These are phyloP conservation scores for Populus davidiana DNA, from an alignment of 345 rosid species.

Conservation along the genomic window DNA sequence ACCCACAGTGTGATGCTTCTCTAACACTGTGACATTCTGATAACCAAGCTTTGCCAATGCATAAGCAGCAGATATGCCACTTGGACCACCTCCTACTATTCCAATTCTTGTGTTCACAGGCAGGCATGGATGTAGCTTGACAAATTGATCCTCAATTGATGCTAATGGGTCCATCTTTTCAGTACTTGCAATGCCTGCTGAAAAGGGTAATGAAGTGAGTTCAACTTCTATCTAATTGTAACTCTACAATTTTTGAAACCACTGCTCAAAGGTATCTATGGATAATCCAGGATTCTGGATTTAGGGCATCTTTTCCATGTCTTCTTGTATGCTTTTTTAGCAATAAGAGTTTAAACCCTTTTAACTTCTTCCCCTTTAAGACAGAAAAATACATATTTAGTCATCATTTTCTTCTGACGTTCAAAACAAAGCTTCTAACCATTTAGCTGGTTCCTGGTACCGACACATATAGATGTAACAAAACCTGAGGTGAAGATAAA, in stretches of 20 bases:
- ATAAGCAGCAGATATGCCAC: constrained; percentile 66
- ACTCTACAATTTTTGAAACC: background rate
- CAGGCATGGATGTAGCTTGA: constrained; percentile 58
- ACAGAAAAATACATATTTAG: no score
- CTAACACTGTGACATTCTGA: constrained; percentile 47
- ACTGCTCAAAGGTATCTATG: background rate
- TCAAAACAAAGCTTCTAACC: no score
- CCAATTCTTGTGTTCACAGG: constrained; percentile 52
- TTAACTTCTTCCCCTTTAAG: no score
- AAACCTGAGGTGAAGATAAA: no score
- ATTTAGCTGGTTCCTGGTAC: no score
- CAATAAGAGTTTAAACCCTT: no score
- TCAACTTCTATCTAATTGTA: background rate
- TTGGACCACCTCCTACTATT: constrained; percentile 62
- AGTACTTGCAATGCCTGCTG: constrained; percentile 2
- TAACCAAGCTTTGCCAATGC: constrained; percentile 63
- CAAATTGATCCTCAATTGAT: constrained; percentile 51
- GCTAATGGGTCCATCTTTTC: constrained; percentile 38
- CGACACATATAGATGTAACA: no score
- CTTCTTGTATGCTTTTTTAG: no score
- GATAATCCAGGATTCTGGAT: background rate
- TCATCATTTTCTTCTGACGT: no score
- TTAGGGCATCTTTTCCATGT: background rate
- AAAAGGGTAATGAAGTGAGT: background rate
- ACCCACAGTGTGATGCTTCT: constrained; percentile 56